Percentiles rank a stretch among this genome's conserved stretches.
These are phyloP conservation scores for Tinospora cordifolia DNA, from an alignment of 164 flowering plant species.

Conservation along the genomic window DNA sequence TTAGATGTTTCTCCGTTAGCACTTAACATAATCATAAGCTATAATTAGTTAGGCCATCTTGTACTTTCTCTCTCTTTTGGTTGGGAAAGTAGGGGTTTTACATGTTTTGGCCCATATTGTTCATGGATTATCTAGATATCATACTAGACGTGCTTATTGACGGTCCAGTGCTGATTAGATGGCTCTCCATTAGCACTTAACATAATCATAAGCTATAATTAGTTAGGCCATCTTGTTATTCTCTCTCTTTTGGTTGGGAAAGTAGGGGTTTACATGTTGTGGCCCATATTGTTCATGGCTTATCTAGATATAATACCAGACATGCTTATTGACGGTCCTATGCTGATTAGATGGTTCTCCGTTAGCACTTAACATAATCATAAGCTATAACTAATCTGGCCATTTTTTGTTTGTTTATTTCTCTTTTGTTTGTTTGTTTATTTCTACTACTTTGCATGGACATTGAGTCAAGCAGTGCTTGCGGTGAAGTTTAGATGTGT, in stretches of 20 bases:
- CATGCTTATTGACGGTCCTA: background rate
- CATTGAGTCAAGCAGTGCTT: too few relatives aligned
- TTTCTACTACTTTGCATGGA: background rate
- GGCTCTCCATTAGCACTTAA: background rate
- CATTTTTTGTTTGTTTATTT: background rate
- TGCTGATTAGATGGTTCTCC: background rate
- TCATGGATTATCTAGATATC: background rate
- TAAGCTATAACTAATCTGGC: background rate
- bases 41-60: background rate
- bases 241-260: background rate
- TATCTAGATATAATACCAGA: background rate
- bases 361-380: background rate
- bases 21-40: slow-evolving; percentile 3
- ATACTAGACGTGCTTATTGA: background rate
- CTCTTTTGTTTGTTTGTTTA: background rate
- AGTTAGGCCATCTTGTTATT: background rate
- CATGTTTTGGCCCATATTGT: background rate
- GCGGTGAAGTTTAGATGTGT: too few relatives aligned
- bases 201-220: background rate
- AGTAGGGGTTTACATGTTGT: background rate
- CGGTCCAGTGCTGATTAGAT: background rate
- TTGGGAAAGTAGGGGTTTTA: background rate
- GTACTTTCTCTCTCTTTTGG: background rate
- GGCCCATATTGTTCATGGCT: background rate
- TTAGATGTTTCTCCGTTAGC: background rate